Evolutionary conservation across 2,329 filamentous ascomycete genomes (phyloP).

Genomic region (Curvularia sp.): DNA sequence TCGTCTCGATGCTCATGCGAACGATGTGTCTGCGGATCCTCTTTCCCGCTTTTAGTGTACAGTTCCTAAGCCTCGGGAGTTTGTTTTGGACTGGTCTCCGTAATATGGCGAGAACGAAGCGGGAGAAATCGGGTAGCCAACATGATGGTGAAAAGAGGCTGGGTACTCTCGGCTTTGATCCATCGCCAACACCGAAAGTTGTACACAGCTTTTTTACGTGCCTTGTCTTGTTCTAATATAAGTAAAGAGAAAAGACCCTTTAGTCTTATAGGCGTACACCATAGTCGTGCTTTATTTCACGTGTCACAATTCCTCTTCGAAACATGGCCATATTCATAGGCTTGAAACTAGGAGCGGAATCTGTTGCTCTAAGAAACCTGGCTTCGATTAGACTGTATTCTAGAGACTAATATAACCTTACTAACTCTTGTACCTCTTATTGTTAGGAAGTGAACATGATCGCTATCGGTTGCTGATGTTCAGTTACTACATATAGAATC

Average conservation of each 20-base stretch:
- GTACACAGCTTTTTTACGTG: not conserved
- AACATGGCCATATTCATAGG: not conserved
- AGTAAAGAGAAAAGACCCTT: not conserved
- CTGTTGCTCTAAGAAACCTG: not conserved
- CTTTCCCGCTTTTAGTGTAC: conserved; percentile 9
- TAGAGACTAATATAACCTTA: not conserved
- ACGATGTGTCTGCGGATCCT: conserved; percentile 9
- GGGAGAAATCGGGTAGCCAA: conserved; percentile 11
- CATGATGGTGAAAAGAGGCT: not conserved
- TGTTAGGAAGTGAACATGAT: not conserved
- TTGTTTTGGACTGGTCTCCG: not conserved
- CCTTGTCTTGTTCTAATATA: not conserved
- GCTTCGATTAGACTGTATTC: not conserved
- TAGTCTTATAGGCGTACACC: not conserved
- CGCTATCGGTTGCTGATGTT: not conserved
- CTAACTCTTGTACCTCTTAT: not conserved
- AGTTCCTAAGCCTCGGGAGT: not conserved
- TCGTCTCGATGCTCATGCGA: conserved; percentile 4
- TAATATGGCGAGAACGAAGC: conserved; percentile 6
- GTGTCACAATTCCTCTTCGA: not conserved
- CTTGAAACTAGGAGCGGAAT: not conserved
- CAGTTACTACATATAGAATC: not conserved
- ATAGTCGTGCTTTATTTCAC: not conserved
- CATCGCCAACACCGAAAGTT: not conserved
- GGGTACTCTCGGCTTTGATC: conserved; percentile 11